phyloP scores from a whole-genome alignment of 2,329 filamentous ascomycete species.

The Venturia nashicola region DNA sequence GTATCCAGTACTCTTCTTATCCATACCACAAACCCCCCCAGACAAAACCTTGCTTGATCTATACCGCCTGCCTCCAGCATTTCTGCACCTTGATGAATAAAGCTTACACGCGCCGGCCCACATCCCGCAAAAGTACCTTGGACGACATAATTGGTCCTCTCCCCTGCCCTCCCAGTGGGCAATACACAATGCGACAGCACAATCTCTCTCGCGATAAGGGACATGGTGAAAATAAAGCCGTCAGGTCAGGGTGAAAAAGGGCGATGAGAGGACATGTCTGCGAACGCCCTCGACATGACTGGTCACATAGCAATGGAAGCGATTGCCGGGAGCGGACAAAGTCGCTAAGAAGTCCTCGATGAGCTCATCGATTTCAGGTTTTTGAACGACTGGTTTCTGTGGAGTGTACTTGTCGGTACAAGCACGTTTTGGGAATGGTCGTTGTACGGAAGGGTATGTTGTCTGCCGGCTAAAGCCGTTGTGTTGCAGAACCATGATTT shows the following conservation, averaged over 20 bases:
- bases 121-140: background rate
- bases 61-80: no score
- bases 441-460: no score
- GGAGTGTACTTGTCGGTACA: background rate
- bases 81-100: background rate
- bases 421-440: background rate
- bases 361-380: background rate
- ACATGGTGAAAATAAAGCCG: background rate
- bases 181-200: background rate
- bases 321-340: background rate
- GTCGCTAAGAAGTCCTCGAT: background rate
- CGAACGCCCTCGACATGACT: no score
- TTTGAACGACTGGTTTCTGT: background rate
- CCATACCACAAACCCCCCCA: no score
- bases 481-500: background rate
- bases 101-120: background rate
- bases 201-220: background rate
- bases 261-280: no score
- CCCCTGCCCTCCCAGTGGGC: background rate
- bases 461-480: background rate
- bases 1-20: no score
- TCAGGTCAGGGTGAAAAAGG: no score
- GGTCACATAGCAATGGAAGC: no score
- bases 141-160: background rate
- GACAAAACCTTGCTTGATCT: no score